These are phyloP conservation scores for Gyrodon lividus DNA, from an alignment of 768 basidiomycete species.

Conservation along the genomic window DNA sequence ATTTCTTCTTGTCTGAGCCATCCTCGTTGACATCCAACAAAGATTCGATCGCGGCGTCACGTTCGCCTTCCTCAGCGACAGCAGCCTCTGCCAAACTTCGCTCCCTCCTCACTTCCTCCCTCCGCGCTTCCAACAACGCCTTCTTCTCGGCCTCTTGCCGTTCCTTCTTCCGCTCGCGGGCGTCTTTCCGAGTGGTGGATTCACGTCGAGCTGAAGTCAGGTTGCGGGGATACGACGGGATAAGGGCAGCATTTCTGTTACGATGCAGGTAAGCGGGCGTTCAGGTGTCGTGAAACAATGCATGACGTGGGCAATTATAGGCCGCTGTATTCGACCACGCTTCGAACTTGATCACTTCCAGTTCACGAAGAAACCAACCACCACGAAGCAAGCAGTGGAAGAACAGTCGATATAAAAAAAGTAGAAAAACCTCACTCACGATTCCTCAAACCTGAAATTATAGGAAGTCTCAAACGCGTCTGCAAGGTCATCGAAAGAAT, in stretches of 20 bases:
- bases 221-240: conserved; percentile 76
- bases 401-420: background rate
- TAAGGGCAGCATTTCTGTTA: conserved; percentile 59
- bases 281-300: background rate
- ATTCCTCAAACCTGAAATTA: conserved; percentile 98
- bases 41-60: conserved; percentile 53
- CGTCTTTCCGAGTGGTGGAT: conserved; percentile 79
- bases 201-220: conserved; percentile 65
- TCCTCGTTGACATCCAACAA: conserved; percentile 41
- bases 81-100: conserved; percentile 61
- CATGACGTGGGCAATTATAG: too few relatives aligned
- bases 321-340: too few relatives aligned
- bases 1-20: conserved; percentile 52
- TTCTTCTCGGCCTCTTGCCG: conserved; percentile 67
- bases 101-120: conserved; percentile 74
- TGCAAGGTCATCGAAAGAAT: conserved; percentile 85
- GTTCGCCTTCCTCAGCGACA: conserved; percentile 67
- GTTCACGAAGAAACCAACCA: too few relatives aligned
- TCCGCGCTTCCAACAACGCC: conserved; percentile 77
- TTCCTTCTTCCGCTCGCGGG: conserved; percentile 73
- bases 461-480: conserved; percentile 95
- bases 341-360: too few relatives aligned
- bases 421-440: conserved; percentile 48
- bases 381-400: conserved; percentile 11
- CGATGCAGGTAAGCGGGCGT: conserved; percentile 1